Base-by-base conservation (phyloP, 148 eudicot genomes). In the Camellia sinensis region DNA sequence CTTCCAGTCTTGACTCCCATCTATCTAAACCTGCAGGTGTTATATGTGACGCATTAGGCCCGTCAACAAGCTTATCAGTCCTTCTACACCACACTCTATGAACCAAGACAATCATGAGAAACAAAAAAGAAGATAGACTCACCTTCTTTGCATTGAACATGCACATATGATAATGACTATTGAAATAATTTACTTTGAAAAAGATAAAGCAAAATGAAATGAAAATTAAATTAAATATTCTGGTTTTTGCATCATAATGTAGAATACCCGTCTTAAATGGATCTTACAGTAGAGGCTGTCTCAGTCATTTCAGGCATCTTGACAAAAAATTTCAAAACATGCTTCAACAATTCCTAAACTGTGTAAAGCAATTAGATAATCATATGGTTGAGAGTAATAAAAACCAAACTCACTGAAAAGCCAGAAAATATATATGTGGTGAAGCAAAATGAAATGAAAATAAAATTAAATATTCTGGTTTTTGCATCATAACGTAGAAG, bases 1-100 rank as follows among this genome's bases (percentile, higher is more conserved):
- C 95, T 85, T 96, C 98, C 52, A 96, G 81, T 80, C 99, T 91
- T 67, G 91, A 88, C 71, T 96, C 99, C 99, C 99, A 96, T 82
- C 99, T 84, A 76, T 96, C 98, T 83, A 94, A 88, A 75, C 97
- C 98, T 21, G 78, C 73, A 6, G 99, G 98, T 40, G 98, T 96
- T 86, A 96, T 94, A 79, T 96, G 98, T 4, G 98, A 94, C 41
- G 98, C 99, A 85, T 96, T 96, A 17, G 95, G 99, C 52, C 99
- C 99, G 72, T 96, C 99, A 69, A 96, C 99, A 71, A 96, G 97
- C 84, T 96, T 98, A 84, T 96, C 99, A 11, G 99, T 96, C 89
- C 99, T 91, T 81, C 98, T 94, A 87, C 98, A 96, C 99, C 99
- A 96, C 65, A 96, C 99, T 96, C 86, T 77, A 83, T 67, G 67